A percentile compares a stretch with the other conserved stretches of the same genome.
phyloP scores from a whole-genome alignment of 768 basidiomycete genomes.

The Cubamyces sp. region DNA sequence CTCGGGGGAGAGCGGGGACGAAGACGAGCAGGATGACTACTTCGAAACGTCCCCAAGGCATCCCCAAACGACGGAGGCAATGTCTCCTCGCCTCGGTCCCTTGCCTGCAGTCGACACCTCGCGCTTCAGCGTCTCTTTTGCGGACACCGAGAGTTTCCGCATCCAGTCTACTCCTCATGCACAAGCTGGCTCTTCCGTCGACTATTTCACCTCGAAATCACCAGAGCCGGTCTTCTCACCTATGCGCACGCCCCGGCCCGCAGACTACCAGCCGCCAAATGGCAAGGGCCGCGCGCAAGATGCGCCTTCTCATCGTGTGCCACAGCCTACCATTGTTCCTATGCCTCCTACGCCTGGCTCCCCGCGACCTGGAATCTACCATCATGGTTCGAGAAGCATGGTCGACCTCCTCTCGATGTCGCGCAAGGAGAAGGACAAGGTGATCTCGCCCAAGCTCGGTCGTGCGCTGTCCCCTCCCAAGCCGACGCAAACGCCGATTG shows the following conservation, averaged over 20 bases:
- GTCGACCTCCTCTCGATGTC: constrained; percentile 48
- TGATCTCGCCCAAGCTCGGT: constrained; percentile 25
- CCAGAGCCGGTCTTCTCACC: constrained; percentile 19
- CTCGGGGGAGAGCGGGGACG: constrained; percentile 40
- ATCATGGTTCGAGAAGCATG: constrained; percentile 66
- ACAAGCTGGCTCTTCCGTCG: constrained; percentile 16
- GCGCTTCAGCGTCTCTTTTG: constrained; percentile 27
- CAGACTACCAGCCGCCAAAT: constrained; percentile 22
- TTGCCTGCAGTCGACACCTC: constrained; percentile 29
- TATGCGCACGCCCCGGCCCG: constrained; percentile 32
- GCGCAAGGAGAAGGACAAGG: constrained; percentile 28
- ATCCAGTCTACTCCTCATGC: constrained; percentile 25
- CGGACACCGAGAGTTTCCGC: constrained; percentile 22
- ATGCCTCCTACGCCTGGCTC: constrained; percentile 32
- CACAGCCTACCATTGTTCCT: constrained; percentile 28
- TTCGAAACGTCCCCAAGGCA: constrained; percentile 19
- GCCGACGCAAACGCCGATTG: constrained; percentile 3
- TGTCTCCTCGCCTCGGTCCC: constrained; percentile 11
- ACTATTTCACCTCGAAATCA: constrained; percentile 37
- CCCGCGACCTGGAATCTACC: constrained; percentile 53
- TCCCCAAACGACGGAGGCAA: constrained; percentile 9
- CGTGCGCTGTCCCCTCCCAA: constrained; percentile 10
- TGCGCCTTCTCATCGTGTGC: background rate
- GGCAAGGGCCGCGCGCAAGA: background rate
- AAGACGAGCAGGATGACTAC: constrained; percentile 40